Evolutionary conservation across 2,329 filamentous ascomycete genomes (phyloP).

Genomic region (Falciphora oryzae): DNA sequence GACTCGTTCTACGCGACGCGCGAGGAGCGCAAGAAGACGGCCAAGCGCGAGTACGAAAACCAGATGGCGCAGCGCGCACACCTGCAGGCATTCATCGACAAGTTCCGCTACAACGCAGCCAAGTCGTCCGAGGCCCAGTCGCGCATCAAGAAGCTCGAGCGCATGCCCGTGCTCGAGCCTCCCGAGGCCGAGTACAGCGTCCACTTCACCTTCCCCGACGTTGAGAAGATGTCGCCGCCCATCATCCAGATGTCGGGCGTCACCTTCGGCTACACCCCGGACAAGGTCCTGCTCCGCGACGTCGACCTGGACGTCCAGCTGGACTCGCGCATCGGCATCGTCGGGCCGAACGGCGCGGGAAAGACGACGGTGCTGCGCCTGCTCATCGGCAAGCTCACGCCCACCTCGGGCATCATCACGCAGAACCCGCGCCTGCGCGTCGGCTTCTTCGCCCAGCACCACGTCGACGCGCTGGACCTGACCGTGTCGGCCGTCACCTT

Average conservation of each 20-base stretch:
- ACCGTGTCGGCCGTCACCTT: slow-evolving; percentile 86
- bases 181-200: slow-evolving; percentile 94
- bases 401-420: slow-evolving; percentile 76
- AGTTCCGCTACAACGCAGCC: slow-evolving; percentile 98
- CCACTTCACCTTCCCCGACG: slow-evolving; percentile 94
- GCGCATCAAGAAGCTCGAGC: slow-evolving; percentile 97
- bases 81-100: slow-evolving; percentile 97
- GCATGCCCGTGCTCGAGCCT: slow-evolving; percentile 85
- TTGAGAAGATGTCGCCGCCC: slow-evolving; percentile 93
- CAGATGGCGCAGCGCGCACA: slow-evolving; percentile 93
- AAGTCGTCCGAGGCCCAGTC: slow-evolving; percentile 98
- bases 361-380: slow-evolving; percentile 98
- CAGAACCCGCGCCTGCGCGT: slow-evolving; percentile 83
- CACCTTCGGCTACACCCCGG: slow-evolving; percentile 77
- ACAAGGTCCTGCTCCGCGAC: slow-evolving; percentile 73
- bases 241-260: slow-evolving; percentile 97
- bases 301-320: slow-evolving; percentile 96
- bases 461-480: slow-evolving; percentile 92
- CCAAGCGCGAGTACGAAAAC: slow-evolving; percentile 96
- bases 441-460: slow-evolving; percentile 97
- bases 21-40: slow-evolving; percentile 94
- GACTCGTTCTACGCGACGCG: slow-evolving; percentile 96
- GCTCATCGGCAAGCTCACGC: slow-evolving; percentile 78
- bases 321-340: slow-evolving; percentile 96
- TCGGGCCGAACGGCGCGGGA: slow-evolving; percentile 96